These are phyloP conservation scores for Phytopythium boreale DNA, from an alignment of 352 stramenopile species.

Conservation along the genomic window DNA sequence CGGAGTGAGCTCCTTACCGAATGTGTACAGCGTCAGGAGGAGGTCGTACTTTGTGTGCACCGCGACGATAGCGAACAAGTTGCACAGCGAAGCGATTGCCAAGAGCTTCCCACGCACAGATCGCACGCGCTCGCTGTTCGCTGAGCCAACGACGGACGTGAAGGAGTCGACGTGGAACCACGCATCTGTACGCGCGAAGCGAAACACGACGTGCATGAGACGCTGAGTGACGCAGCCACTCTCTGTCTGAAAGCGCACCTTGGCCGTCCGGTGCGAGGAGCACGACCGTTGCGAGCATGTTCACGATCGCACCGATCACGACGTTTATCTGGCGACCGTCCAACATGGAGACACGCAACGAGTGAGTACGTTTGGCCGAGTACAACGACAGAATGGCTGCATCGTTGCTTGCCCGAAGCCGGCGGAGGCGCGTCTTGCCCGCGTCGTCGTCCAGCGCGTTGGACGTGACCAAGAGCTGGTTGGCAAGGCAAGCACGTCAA, in stretches of 20 bases:
- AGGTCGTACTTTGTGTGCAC: constrained; percentile 19
- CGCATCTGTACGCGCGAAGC: constrained; percentile 20
- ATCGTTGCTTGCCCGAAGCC: constrained; percentile 9
- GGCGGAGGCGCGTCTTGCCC: constrained; percentile 31
- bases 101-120: constrained; percentile 29
- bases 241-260: constrained; percentile 12
- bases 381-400: not conserved
- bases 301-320: constrained; percentile 13
- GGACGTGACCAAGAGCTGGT: constrained; percentile 44
- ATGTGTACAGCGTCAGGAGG: constrained; percentile 44
- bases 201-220: not conserved
- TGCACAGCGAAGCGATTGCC: constrained; percentile 23
- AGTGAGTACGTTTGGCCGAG: not conserved
- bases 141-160: constrained; percentile 16
- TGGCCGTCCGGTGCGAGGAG: constrained; percentile 24
- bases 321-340: constrained; percentile 11
- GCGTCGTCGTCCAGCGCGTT: constrained; percentile 25
- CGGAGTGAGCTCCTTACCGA: constrained; percentile 19
- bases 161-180: constrained; percentile 53
- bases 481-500: not conserved
- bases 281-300: constrained; percentile 23
- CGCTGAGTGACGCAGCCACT: not conserved
- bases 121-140: constrained; percentile 27
- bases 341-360: not conserved
- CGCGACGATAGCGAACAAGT: constrained; percentile 24